phyloP scores from a whole-genome alignment of 192 early-diverging fungal genomes.

The Pecoramyces ruminantium region DNA sequence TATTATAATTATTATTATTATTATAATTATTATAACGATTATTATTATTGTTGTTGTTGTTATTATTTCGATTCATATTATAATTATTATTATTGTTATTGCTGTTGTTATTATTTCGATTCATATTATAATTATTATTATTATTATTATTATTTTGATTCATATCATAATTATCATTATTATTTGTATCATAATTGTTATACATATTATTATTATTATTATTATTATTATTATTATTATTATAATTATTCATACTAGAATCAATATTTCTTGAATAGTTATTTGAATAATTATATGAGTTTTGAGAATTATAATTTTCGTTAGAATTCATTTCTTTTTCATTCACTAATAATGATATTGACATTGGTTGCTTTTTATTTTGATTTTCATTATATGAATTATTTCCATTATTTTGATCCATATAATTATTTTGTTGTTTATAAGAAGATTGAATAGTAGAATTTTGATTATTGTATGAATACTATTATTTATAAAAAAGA shows the following conservation, averaged over 20 bases:
- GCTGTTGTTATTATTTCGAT: not conserved
- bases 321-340: not conserved
- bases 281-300: not conserved
- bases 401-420: not conserved
- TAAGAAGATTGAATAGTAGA: not conserved
- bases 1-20: not conserved
- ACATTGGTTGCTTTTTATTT: not conserved
- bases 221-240: not conserved
- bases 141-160: not conserved
- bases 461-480: not conserved
- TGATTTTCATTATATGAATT: not conserved
- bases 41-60: not conserved
- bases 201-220: not conserved
- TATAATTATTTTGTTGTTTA: not conserved
- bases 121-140: not conserved
- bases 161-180: not conserved
- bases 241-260: not conserved
- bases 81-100: not conserved
- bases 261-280: not conserved
- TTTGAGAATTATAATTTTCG: not conserved
- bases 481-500: too few species aligned
- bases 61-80: not conserved
- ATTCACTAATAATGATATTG: not conserved
- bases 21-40: not conserved
- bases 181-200: too few species aligned